Evolutionary conservation across 2,329 filamentous ascomycete species (phyloP).

Genomic region (Paecilomyces variotii): DNA sequence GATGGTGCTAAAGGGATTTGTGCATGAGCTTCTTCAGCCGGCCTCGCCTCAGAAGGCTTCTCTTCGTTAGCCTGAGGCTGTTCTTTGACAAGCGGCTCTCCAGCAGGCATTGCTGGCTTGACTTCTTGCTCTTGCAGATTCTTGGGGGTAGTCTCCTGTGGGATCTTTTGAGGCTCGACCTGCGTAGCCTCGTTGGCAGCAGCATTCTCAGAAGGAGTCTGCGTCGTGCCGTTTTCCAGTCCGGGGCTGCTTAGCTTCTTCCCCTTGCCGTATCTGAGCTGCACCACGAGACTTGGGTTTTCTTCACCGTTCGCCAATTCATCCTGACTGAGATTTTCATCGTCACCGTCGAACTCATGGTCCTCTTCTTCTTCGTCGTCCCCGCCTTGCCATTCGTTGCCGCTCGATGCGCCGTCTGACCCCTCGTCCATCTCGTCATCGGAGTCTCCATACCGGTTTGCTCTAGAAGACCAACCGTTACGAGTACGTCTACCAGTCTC

Average conservation of each 20-base stretch:
- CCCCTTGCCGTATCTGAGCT: conserved; percentile 46
- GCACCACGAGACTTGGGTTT: conserved; percentile 63
- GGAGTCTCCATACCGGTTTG: conserved; percentile 29
- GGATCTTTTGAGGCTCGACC: neutral
- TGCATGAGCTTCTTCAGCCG: neutral
- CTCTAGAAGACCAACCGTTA: conserved; percentile 3
- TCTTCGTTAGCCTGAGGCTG: neutral
- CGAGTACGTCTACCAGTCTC: conserved; percentile 23
- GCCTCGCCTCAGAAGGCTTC: neutral
- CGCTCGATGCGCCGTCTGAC: conserved; percentile 51
- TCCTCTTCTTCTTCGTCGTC: conserved; percentile 59
- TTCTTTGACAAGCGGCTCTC: neutral
- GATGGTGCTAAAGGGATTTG: neutral
- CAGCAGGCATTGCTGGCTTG: neutral
- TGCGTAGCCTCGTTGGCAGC: conserved; percentile 1
- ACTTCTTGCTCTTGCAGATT: neutral
- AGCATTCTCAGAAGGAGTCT: neutral
- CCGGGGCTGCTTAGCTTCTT: conserved; percentile 11
- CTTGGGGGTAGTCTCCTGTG: neutral
- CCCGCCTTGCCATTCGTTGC: conserved; percentile 64
- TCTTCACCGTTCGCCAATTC: conserved; percentile 41
- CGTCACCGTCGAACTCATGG: conserved; percentile 53
- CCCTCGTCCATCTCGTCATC: conserved; percentile 59
- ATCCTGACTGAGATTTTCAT: conserved; percentile 35
- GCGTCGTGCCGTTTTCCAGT: neutral